Percentiles rank a stretch among this genome's conserved stretches.
phyloP scores from a whole-genome alignment of 495 filamentous ascomycete genomes.

The Neurospora tetraspora region DNA sequence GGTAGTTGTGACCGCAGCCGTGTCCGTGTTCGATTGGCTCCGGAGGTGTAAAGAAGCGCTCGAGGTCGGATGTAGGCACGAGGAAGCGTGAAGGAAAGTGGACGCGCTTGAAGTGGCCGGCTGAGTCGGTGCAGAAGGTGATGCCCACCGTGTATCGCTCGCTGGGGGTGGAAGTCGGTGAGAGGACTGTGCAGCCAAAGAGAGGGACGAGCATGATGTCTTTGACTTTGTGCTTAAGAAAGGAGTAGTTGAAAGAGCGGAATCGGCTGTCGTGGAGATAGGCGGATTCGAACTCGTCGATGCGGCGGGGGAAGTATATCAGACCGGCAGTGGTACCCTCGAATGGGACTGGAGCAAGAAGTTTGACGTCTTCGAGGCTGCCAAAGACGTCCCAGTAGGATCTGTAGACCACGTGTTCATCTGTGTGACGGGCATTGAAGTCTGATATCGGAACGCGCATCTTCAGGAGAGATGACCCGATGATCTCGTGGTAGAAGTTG shows the following conservation, averaged over 20 bases:
- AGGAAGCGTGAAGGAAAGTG: constrained; percentile 6
- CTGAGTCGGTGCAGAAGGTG: constrained; percentile 2
- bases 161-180: not conserved
- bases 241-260: constrained; percentile 4
- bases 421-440: not conserved
- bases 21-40: not conserved
- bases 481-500: constrained; percentile 2
- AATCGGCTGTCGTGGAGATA: not conserved
- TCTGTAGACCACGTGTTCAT: not conserved
- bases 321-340: not conserved
- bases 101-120: constrained; percentile 2
- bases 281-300: not conserved
- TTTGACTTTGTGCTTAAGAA: constrained; percentile 1
- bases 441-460: not conserved
- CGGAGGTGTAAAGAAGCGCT: not conserved
- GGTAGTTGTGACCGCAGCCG: not conserved
- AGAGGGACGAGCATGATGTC: constrained; percentile 1
- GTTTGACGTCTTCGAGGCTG: not conserved
- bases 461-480: constrained; percentile 3
- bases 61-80: not conserved
- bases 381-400: not conserved
- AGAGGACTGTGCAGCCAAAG: constrained; percentile 1
- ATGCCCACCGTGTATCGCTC: constrained; percentile 5
- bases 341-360: not conserved
- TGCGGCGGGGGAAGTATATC: not conserved